phyloP scores from a whole-genome alignment of 805 yeast genomes.

The Candida odintsovae region DNA sequence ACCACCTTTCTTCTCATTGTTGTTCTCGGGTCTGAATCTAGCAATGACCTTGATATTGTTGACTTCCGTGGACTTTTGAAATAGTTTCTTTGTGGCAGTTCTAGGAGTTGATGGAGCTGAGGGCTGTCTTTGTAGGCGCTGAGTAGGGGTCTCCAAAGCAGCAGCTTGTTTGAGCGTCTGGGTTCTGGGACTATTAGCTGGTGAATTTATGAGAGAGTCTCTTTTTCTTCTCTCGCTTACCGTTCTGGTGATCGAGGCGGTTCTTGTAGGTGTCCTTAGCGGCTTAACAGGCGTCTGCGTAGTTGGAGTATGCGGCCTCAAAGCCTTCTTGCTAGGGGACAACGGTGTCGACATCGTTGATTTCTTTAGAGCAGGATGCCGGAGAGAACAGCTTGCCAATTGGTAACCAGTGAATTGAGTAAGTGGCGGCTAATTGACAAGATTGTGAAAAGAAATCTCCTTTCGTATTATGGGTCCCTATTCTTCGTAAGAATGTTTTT shows the following conservation, averaged over 20 bases:
- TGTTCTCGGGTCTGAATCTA: constrained; percentile 58
- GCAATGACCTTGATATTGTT: constrained; percentile 61
- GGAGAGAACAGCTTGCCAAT: neutral
- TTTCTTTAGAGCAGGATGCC: neutral
- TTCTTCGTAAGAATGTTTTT: neutral
- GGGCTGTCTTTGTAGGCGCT: neutral
- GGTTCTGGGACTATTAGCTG: neutral
- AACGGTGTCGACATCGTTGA: neutral
- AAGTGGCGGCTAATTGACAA: neutral
- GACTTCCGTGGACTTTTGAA: constrained; percentile 1
- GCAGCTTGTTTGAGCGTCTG: neutral
- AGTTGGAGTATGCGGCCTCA: neutral
- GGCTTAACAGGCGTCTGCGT: neutral
- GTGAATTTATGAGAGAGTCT: neutral
- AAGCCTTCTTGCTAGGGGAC: neutral
- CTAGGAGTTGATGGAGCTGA: neutral
- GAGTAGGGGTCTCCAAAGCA: neutral
- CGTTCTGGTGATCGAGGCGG: neutral
- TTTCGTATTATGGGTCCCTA: too few relatives aligned
- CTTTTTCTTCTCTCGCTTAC: neutral
- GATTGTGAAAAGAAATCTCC: neutral
- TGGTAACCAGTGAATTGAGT: neutral
- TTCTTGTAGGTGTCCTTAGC: neutral
- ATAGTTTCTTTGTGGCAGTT: neutral
- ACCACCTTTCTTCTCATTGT: constrained; percentile 24